These are phyloP conservation scores for Curvularia eragrostidis DNA, from an alignment of 2,329 filamentous ascomycete genomes.

Conservation along the genomic window DNA sequence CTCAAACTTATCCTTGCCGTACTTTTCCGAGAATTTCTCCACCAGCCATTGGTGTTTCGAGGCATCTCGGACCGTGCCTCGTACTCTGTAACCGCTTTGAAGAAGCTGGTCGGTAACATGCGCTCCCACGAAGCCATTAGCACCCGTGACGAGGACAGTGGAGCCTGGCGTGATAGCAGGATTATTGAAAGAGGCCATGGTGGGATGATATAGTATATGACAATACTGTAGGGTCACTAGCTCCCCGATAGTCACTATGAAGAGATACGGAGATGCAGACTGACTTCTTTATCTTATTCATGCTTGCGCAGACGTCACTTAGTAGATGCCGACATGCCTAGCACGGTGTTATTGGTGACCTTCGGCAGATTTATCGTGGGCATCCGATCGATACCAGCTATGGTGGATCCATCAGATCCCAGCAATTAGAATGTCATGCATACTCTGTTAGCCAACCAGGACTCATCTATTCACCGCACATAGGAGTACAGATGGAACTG, in stretches of 20 bases:
- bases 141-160: constrained; percentile 40
- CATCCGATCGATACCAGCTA: background rate
- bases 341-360: background rate
- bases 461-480: background rate
- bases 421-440: background rate
- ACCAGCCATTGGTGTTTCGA: constrained; percentile 33
- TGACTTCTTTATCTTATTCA: background rate
- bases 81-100: constrained; percentile 38
- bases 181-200: constrained; percentile 7
- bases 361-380: constrained; percentile 10
- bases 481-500: background rate
- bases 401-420: background rate
- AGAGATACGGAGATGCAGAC: background rate
- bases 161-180: constrained; percentile 26
- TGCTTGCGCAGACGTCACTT: background rate
- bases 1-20: constrained; percentile 31
- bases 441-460: background rate
- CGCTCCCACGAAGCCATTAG: constrained; percentile 42
- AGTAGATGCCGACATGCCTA: background rate
- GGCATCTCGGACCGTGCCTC: constrained; percentile 38
- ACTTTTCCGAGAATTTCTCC: constrained; percentile 30
- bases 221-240: background rate
- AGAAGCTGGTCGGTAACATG: constrained; percentile 44
- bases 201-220: background rate
- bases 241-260: background rate